Evolutionary conservation across 306 rosid genomes (phyloP), one percentile per base, ranked within the genome.

Genomic region (Lupinus albus): DNA sequence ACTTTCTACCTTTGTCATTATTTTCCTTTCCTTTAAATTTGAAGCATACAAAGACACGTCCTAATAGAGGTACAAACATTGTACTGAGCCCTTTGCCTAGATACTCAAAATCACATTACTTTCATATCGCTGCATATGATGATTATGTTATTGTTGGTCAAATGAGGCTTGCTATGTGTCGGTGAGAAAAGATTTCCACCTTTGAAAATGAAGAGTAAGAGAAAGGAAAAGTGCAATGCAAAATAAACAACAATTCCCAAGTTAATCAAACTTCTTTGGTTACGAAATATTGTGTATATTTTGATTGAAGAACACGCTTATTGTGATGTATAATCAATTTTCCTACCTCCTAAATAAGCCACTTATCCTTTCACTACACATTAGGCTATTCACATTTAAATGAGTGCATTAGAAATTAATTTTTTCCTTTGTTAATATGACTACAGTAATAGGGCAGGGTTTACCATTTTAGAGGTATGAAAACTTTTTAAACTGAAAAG

Each of bases 51-150:
- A 79, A 77, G 85, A 79, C 85, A 80, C 79, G 87, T 73, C 78
- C 81, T 63, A 28, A 8, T 45, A 51, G 76, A 77, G 84, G 94
- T 89, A 89, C 91, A 77, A 84, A 78, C 72, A 70, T 78, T 75
- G 89, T 89, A 87, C 91, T 76, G 53, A 67, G 32, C 75, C 67
- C 75, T 75, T 76, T 70, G 83, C 68, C 65, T 75, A 65, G 66
- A 64, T 62, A 48, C 74, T 55, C 67, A 72, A 73, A 55, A 79
- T 82, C 80, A 78, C 71, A 73, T 81, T 82, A 71, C 61, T 71
- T 77, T 81, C 57, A 33, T 77, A 75, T 85, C 78, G 74, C 83
- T 52, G 63, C 80, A 77, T 71, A 82, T 84, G 71, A 80, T 81
- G 80, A 78, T 77, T 74, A 83, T 81, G 67, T 60, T 73, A 39